A percentile compares a stretch with the other conserved stretches of the same genome.
Evolutionary conservation across 441 rosid genomes (phyloP).

Genomic region (Croton setiger): DNA sequence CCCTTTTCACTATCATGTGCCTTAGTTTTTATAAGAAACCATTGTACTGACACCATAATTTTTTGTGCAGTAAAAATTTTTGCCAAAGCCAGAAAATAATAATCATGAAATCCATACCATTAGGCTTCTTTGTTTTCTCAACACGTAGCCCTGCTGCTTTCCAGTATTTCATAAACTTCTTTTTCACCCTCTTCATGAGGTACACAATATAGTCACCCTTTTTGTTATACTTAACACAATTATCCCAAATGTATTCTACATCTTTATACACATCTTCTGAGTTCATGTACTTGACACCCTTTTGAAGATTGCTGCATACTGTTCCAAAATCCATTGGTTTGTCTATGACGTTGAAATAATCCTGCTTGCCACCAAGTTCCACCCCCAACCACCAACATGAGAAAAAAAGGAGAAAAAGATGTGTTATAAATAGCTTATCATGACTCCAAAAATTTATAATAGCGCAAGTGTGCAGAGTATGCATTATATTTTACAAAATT

Average conservation of each 20-base stretch:
- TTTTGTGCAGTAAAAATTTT: neutral
- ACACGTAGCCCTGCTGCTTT: constrained; percentile 37
- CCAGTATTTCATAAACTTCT: constrained; percentile 58
- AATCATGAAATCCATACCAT: constrained; percentile 29
- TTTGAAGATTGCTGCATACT: constrained; percentile 41
- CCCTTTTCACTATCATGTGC: neutral
- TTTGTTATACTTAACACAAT: constrained; percentile 42
- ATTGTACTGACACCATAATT: neutral
- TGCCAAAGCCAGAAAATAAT: neutral
- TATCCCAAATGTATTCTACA: constrained; percentile 48
- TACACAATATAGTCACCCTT: constrained; percentile 58
- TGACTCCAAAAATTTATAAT: neutral
- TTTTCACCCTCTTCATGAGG: constrained; percentile 55
- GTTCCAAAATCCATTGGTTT: constrained; percentile 61
- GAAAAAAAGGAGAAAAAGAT: neutral
- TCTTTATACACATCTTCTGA: constrained; percentile 46
- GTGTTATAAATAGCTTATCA: neutral
- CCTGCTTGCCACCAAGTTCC: constrained; percentile 25
- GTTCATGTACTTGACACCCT: constrained; percentile 41
- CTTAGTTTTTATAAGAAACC: neutral
- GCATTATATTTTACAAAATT: neutral
- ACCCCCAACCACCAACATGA: constrained; percentile 2
- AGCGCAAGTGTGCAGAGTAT: neutral
- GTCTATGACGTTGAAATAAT: constrained; percentile 39
- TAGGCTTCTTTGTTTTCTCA: constrained; percentile 19